Percentiles rank a stretch among this genome's conserved stretches.
These are phyloP conservation scores for Cyberlindnera amylophila DNA, from an alignment of 805 yeast species.

Conservation along the genomic window DNA sequence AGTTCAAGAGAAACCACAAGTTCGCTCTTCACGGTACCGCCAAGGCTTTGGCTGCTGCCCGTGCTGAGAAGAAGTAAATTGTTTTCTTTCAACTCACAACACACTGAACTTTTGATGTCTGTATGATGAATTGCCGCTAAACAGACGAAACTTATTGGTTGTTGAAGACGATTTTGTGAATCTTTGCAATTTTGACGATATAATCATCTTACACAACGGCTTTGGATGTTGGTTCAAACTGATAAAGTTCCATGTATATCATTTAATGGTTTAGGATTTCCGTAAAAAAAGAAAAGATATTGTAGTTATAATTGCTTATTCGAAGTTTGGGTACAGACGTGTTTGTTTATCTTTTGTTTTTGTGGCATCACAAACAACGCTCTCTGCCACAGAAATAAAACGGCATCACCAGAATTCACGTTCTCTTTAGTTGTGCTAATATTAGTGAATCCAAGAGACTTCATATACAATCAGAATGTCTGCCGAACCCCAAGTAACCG, in stretches of 20 bases:
- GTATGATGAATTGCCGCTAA: slow-evolving; percentile 12
- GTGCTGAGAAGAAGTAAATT: slow-evolving; percentile 44
- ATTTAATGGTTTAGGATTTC: slow-evolving; percentile 20
- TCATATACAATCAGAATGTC: not conserved
- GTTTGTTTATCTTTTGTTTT: slow-evolving; percentile 3
- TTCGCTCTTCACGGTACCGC: slow-evolving; percentile 98
- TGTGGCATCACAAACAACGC: not conserved
- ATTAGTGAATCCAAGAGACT: no score
- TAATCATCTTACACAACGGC: slow-evolving; percentile 5
- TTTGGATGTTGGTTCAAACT: slow-evolving; percentile 16
- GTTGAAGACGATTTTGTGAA: not conserved
- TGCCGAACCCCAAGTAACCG: not conserved
- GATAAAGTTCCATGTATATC: slow-evolving; percentile 24
- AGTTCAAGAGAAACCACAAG: slow-evolving; percentile 99
- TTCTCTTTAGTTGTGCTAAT: no score
- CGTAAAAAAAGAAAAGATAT: not conserved
- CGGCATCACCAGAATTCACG: no score
- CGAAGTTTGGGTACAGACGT: no score
- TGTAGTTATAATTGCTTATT: no score
- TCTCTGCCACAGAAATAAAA: no score
- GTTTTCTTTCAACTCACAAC: slow-evolving; percentile 1
- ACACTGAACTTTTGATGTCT: slow-evolving; percentile 5
- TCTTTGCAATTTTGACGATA: not conserved
- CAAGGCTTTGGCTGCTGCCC: slow-evolving; percentile 84
- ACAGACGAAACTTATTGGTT: slow-evolving; percentile 4